Percentiles rank a stretch among this genome's conserved stretches.
Evolutionary conservation across 768 basidiomycete species (phyloP).

Genomic region (Tricholoma flavovirens): DNA sequence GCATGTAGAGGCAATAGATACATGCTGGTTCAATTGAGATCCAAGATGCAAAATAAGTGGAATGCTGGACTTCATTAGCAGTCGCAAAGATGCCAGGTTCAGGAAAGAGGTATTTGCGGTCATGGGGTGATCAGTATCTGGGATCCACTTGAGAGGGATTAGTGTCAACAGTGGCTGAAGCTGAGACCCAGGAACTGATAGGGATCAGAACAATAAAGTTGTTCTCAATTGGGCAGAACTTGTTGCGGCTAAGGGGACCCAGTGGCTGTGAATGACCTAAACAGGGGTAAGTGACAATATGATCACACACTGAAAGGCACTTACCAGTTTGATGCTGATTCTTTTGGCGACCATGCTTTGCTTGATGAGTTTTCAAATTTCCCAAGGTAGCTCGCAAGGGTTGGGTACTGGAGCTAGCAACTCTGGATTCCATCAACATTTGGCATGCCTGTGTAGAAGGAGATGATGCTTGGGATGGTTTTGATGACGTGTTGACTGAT

Average conservation of each 20-base stretch:
- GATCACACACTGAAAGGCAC: background rate
- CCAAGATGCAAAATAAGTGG: background rate
- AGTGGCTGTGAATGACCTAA: background rate
- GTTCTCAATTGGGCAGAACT: background rate
- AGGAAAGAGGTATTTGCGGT: too few relatives aligned
- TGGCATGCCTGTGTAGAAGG: background rate
- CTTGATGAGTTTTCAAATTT: background rate
- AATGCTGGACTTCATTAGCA: background rate
- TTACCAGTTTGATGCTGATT: background rate
- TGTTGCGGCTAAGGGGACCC: background rate
- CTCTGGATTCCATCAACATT: background rate
- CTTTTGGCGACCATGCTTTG: background rate
- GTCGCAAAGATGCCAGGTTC: too few relatives aligned
- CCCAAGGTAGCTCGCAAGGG: background rate
- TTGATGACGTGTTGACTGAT: background rate
- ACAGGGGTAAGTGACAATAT: background rate
- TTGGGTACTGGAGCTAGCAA: background rate
- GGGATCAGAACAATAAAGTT: background rate
- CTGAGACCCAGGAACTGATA: too few relatives aligned
- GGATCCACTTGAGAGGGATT: background rate
- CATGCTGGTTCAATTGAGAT: background rate
- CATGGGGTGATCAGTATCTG: background rate
- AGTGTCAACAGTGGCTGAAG: background rate
- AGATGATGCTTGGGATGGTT: background rate
- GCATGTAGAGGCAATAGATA: background rate